Evolutionary conservation across 2,329 filamentous ascomycete species (phyloP), one percentile per base, ranked within the genome.

Genomic region (Aulographum hederae): DNA sequence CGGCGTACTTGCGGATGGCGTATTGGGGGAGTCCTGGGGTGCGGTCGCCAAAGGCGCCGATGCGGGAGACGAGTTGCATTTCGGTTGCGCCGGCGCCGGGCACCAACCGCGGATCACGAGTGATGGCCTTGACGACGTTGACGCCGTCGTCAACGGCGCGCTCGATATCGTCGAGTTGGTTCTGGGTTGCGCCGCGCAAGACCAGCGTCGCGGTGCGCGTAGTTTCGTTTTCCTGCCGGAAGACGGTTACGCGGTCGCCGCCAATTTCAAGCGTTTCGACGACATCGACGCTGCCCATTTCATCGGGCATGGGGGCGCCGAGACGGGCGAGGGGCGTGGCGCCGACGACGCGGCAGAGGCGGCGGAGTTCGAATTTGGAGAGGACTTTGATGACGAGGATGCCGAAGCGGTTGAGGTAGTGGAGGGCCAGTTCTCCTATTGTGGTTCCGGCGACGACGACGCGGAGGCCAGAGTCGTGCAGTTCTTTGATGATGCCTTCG

Each of bases 241-340:
- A 98, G 36, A 98, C 86, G 26, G 89, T 98, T 36, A 98, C 91
- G 38, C 89, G 78, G 63, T 98, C 89, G 44, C 89, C 89, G 41
- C 89, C 89, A 52, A 98, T 95, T 59, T 98, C 89, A 28, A 91
- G 68, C 2, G 91, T 95, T 67, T 98, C 89, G 19, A 98, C 89
- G 35, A 98, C 57, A 52, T 98, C 89, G 40, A 98, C 73, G 45
- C 60, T 78, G 41, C 89, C 89, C 85, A 93, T 95, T 66, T 98
- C 89, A 45, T 98, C 89, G n/a, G 91, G 89, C 89, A 98, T 98
- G 28, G 89, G 89, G 12, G 91, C 89, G 41, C 89, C 89, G 30
- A 98, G 67, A 46, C 89, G 78, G 32, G 91, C 91, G 39, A 98
- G 69, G n/a, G 89, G 89, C 11, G 89, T 94, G 34, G 89, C 89